Evolutionary conservation across 1,284 basidiomycete species (phyloP), one percentile per base, ranked within the genome.

Genomic region (Pterulicium gracile): DNA sequence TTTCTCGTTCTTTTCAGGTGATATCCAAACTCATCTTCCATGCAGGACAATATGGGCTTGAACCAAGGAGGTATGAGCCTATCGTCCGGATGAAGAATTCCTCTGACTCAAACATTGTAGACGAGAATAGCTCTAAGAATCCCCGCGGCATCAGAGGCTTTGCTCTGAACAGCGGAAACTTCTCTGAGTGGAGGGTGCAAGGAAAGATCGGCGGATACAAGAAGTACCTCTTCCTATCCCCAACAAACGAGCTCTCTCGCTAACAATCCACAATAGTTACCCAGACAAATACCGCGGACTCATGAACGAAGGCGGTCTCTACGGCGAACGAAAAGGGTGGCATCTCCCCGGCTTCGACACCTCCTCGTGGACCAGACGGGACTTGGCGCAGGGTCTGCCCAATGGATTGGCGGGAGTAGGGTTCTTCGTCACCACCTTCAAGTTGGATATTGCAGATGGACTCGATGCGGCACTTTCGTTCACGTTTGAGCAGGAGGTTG

Each of bases 111-210:
- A n/a, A n/a, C n/a, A n/a, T 46, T 61, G 59, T 51, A 44, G 57
- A 57, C 27, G 54, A 62, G 3, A 58, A 72, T 47, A 55, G 58
- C 19, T 64, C 66, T 46, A 88, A 85, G 61, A 78, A 81, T 4
- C 81, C 86, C 24, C 79, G 88, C 18, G 88, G 87, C 1, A 71
- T 90, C 44, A 73, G 82, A n/a, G 86, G 84, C 15, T 88, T 82
- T 66, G 56, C 70, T 52, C 69, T 89, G 10, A 69, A 76, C 47
- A 60, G 61, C 3, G 81, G 81, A 14, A 65, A 64, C 15, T 84
- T 87, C 56, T 67, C 68, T 1, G 64, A 68, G 4, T 91, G 88
- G 88, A 86, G 75, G 52, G 83, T 90, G 0, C 85, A 88, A 62
- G 88, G 88, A 32, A 90, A 89, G 58, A 55, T 81, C 3, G 83